These are phyloP conservation scores for Elsinoe australis DNA, from an alignment of 2,329 filamentous ascomycete species.

Conservation along the genomic window DNA sequence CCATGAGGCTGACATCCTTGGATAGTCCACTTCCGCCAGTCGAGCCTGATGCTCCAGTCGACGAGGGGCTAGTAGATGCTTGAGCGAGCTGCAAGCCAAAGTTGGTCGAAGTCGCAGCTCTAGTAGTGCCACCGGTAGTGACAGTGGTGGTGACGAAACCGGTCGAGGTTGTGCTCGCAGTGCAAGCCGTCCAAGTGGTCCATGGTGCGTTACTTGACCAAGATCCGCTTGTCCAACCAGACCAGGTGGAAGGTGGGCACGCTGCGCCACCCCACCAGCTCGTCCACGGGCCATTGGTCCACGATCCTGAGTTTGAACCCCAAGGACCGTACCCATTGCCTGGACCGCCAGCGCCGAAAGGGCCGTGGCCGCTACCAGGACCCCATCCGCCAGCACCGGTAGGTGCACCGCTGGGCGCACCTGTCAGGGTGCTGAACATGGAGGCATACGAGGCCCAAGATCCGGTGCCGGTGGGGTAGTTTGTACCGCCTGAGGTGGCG, in stretches of 20 bases:
- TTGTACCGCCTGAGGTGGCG: slow-evolving; percentile 20
- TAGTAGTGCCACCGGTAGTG: slow-evolving; percentile 24
- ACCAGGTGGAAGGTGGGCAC: slow-evolving; percentile 30
- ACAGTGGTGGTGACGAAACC: slow-evolving; percentile 27
- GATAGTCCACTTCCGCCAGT: too few relatives aligned
- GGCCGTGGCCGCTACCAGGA: slow-evolving; percentile 20
- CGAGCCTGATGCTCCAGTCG: too few relatives aligned
- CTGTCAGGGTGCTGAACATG: slow-evolving; percentile 21
- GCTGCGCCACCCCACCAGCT: slow-evolving; percentile 31
- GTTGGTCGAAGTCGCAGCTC: slow-evolving; percentile 23
- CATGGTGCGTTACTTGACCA: slow-evolving; percentile 30
- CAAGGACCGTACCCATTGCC: slow-evolving; percentile 30
- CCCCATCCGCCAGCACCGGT: slow-evolving; percentile 20
- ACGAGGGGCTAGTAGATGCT: too few relatives aligned
- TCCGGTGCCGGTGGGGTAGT: slow-evolving; percentile 24
- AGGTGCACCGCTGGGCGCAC: slow-evolving; percentile 13
- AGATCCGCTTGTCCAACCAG: slow-evolving; percentile 29
- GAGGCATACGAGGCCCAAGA: slow-evolving; percentile 28
- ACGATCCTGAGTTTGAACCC: slow-evolving; percentile 24
- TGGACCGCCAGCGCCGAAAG: slow-evolving; percentile 20
- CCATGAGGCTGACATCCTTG: too few relatives aligned
- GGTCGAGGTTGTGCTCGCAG: slow-evolving; percentile 28
- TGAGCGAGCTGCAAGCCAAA: too few relatives aligned
- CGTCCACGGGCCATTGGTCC: slow-evolving; percentile 31
- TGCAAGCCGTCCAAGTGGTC: slow-evolving; percentile 31